Conservation (phyloP, 2,329 filamentous ascomycete species). For the Xylariaceae sp. region DNA sequence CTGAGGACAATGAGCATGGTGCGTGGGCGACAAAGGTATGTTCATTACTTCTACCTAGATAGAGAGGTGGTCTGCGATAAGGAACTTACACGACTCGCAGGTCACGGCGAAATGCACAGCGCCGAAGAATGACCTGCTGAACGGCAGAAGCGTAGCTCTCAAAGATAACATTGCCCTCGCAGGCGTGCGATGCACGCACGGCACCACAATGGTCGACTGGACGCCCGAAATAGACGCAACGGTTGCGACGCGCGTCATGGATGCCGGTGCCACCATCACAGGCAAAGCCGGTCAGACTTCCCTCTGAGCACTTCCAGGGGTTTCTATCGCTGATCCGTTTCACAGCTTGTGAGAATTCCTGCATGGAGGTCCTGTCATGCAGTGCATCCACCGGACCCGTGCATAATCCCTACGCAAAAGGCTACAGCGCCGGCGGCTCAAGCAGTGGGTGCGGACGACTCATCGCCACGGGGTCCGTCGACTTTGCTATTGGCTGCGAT, state of each 20-base stretch:
- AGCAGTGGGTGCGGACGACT: conserved; percentile 41
- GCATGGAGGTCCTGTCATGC: conserved; percentile 37
- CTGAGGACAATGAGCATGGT: conserved; percentile 23
- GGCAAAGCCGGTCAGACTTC: conserved; percentile 35
- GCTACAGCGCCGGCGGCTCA: conserved; percentile 43
- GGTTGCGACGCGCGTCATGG: conserved; percentile 38
- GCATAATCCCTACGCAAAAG: conserved; percentile 42
- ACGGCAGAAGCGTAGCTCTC: conserved; percentile 39
- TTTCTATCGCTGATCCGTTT: background rate
- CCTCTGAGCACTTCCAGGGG: too few relatives aligned
- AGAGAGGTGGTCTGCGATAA: background rate
- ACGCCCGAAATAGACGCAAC: conserved; percentile 40
- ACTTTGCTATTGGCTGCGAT: conserved; percentile 33
- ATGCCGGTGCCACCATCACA: conserved; percentile 37
- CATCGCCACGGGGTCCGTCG: conserved; percentile 34
- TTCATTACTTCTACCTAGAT: background rate
- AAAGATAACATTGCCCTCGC: conserved; percentile 46
- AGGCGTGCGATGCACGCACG: conserved; percentile 40
- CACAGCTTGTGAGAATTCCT: conserved; percentile 44
- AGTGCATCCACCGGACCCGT: conserved; percentile 43
- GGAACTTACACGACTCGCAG: conserved; percentile 5
- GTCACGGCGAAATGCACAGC: conserved; percentile 23
- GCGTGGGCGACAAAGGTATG: conserved; percentile 27
- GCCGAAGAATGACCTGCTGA: conserved; percentile 28
- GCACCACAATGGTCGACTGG: conserved; percentile 37